Percentiles rank a stretch among this genome's conserved stretches.
phyloP scores from a whole-genome alignment of 306 rosid genomes.

The Cotoneaster glaucophyllus region DNA sequence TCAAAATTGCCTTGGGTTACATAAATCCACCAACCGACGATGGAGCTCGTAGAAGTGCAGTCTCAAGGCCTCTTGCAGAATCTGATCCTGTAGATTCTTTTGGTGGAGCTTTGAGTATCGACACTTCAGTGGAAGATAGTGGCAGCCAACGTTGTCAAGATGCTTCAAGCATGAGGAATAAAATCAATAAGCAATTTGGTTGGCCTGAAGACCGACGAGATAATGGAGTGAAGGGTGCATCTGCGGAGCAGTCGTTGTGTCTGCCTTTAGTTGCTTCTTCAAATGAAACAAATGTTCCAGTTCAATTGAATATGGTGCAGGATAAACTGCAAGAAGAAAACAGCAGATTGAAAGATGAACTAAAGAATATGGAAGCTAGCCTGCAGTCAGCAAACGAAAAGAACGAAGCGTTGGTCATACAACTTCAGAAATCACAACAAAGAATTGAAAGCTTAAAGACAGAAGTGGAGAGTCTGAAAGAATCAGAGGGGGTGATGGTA shows the following conservation, averaged over 20 bases:
- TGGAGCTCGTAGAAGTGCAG: slow-evolving; percentile 22
- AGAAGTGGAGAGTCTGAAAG: slow-evolving; percentile 45
- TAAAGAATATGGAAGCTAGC: slow-evolving; percentile 44
- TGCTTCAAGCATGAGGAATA: slow-evolving; percentile 44
- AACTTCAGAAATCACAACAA: slow-evolving; percentile 54
- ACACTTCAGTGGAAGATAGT: slow-evolving; percentile 20
- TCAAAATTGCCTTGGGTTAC: slow-evolving; percentile 60
- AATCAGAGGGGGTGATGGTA: slow-evolving; percentile 35
- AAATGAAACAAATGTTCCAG: slow-evolving; percentile 21
- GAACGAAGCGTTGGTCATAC: slow-evolving; percentile 35
- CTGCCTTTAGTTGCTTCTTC: slow-evolving; percentile 29
- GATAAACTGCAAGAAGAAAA: slow-evolving; percentile 39
- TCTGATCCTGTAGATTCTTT: slow-evolving; percentile 15
- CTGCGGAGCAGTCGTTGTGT: slow-evolving; percentile 23
- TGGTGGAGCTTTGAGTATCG: slow-evolving; percentile 1
- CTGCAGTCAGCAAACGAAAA: slow-evolving; percentile 31
- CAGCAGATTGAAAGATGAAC: slow-evolving; percentile 43
- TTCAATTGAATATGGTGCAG: slow-evolving; percentile 21
- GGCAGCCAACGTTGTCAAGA: slow-evolving; percentile 17
- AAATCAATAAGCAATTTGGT: slow-evolving; percentile 62
- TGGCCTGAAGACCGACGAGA: slow-evolving; percentile 21
- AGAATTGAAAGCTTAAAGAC: slow-evolving; percentile 33
- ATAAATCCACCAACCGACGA: slow-evolving; percentile 26
- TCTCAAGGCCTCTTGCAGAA: slow-evolving; percentile 15
- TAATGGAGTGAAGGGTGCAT: slow-evolving; percentile 12